phyloP scores from a whole-genome alignment of 2,329 filamentous ascomycete species.

The Penicillium sp. region DNA sequence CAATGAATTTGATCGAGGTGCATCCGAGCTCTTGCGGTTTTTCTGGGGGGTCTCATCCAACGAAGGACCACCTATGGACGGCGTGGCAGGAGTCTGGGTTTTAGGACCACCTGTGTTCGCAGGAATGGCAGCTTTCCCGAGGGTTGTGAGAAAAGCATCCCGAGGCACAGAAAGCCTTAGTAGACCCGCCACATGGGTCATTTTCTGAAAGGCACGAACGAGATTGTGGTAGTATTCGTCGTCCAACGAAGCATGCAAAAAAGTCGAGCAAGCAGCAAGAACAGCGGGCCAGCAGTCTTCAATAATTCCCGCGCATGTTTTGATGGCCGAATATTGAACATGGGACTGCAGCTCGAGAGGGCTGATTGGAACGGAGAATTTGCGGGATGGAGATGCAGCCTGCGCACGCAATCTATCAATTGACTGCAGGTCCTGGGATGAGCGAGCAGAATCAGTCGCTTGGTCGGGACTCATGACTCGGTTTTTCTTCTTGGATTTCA shows the following conservation, averaged over 20 bases:
- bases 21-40: conserved; percentile 31
- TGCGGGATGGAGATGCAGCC: conserved; percentile 28
- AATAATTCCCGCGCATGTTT: conserved; percentile 77
- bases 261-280: conserved; percentile 91
- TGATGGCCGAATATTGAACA: conserved; percentile 69
- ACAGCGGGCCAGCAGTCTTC: conserved; percentile 95
- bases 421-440: conserved; percentile 34
- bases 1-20: conserved; percentile 27
- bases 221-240: conserved; percentile 91
- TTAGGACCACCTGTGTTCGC: conserved; percentile 58
- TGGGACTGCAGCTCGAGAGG: conserved; percentile 76
- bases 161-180: conserved; percentile 80
- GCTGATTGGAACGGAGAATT: conserved; percentile 66
- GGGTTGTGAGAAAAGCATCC: conserved; percentile 90
- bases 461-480: conserved; percentile 41
- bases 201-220: conserved; percentile 90
- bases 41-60: conserved; percentile 32
- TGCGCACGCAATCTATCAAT: conserved; percentile 32
- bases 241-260: conserved; percentile 87
- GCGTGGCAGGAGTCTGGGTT: conserved; percentile 17
- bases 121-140: conserved; percentile 91
- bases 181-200: conserved; percentile 91
- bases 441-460: conserved; percentile 35
- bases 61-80: conserved; percentile 23
- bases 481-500: conserved; percentile 53